Percentiles rank a stretch among this genome's conserved stretches.
Conservation (phyloP, 176 grass and related monocot species). For the Pontederia paniculata region DNA sequence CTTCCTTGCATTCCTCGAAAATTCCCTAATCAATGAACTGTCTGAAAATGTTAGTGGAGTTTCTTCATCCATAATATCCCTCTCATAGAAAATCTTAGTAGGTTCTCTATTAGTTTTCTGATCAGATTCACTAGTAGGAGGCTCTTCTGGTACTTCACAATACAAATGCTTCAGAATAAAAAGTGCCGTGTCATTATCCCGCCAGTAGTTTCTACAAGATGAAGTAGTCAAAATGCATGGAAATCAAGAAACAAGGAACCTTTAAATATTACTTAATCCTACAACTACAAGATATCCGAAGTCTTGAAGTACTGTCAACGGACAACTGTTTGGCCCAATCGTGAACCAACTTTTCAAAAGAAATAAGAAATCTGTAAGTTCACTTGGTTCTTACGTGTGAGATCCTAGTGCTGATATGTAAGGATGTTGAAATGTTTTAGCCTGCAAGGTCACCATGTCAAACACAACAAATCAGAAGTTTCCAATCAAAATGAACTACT, state of each 20-base stretch:
- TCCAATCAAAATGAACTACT: too few relatives aligned
- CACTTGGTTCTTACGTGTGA: constrained; percentile 65
- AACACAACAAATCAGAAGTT: too few relatives aligned
- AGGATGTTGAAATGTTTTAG: constrained; percentile 91
- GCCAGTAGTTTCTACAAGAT: constrained; percentile 77
- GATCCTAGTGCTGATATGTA: constrained; percentile 79
- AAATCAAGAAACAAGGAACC: neutral
- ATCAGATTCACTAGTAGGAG: constrained; percentile 26
- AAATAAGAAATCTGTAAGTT: constrained; percentile 6
- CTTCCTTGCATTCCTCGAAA: constrained; percentile 66
- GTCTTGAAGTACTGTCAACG: neutral
- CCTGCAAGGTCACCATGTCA: constrained; percentile 25
- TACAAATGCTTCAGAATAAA: constrained; percentile 95
- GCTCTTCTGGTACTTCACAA: constrained; percentile 76
- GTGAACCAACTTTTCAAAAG: constrained; percentile 5
- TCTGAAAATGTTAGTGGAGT: constrained; percentile 84
- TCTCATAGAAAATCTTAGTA: constrained; percentile 61
- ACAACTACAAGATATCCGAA: neutral
- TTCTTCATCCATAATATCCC: constrained; percentile 64
- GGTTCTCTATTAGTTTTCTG: constrained; percentile 19
- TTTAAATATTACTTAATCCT: neutral
- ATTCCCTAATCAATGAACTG: constrained; percentile 50
- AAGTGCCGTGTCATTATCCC: constrained; percentile 88
- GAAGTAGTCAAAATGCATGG: neutral
- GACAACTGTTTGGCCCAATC: constrained; percentile 2